These are phyloP conservation scores for Coemansia guatemalensis DNA, from an alignment of 192 early-diverging fungal genomes.

Conservation along the genomic window DNA sequence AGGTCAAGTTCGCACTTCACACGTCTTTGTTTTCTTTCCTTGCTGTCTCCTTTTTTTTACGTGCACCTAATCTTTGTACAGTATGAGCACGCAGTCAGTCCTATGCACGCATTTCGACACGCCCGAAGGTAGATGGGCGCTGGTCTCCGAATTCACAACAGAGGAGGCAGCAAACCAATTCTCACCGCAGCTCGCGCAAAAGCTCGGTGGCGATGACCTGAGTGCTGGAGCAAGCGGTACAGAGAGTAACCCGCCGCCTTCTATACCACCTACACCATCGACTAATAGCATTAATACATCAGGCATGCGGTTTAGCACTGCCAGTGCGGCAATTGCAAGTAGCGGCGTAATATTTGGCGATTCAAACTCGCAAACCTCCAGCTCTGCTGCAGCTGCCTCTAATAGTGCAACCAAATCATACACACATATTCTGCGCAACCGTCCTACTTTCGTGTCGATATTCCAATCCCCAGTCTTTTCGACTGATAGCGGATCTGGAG, in stretches of 20 bases:
- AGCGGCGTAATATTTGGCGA: constrained; percentile 37
- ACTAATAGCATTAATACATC: not conserved
- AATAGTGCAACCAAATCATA: not conserved
- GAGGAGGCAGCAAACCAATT: constrained; percentile 54
- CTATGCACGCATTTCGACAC: constrained; percentile 37
- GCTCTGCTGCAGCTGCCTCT: not conserved
- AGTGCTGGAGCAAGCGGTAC: constrained; percentile 22
- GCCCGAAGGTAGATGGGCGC: constrained; percentile 46
- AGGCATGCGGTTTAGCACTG: constrained; percentile 20
- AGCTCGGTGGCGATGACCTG: constrained; percentile 38
- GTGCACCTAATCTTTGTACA: not conserved
- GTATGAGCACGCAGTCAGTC: not conserved
- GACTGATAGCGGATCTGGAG: not conserved
- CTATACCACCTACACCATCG: constrained; percentile 1
- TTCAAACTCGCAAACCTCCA: not conserved
- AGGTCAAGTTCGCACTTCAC: not conserved
- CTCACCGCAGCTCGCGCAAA: constrained; percentile 28
- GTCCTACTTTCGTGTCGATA: constrained; percentile 34
- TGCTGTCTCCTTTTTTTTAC: not conserved
- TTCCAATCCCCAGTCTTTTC: not conserved
- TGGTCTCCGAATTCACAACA: constrained; percentile 38
- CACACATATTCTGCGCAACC: constrained; percentile 18
- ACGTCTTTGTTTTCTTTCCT: not conserved
- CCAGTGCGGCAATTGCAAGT: constrained; percentile 31
- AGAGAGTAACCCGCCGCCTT: not conserved